Evolutionary conservation across 768 basidiomycete genomes (phyloP), one percentile per base, ranked within the genome.

Genomic region (Amanita thiersii): DNA sequence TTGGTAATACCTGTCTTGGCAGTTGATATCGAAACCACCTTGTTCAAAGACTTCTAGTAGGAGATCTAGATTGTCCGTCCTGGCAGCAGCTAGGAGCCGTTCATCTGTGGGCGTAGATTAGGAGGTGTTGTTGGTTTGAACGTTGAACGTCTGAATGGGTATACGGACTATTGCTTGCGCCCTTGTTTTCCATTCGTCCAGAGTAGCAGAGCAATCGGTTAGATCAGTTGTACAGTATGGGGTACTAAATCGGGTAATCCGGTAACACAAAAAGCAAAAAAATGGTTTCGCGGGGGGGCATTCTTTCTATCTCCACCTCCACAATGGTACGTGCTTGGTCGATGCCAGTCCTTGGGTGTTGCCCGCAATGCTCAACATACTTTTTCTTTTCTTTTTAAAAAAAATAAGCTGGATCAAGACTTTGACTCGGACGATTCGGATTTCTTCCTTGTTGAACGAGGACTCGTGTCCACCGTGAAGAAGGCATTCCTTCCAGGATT

Each of bases 1-100:
- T n/a, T n/a, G n/a, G n/a, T n/a, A n/a, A 49, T 53, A 86, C 86
- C 85, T 84, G 54, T 90, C 87, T 51, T 69, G 66, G 51, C 66
- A 78, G 59, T 92, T 92, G 47, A 90, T 80, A 55, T 89, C 74
- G 49, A 77, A 81, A 2, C 52, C 50, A 4, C 65, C 75, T 26
- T 75, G 53, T 14, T 72, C 65, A 43, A 88, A 73, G 10, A 84
- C 63, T 37, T 79, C 75, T 1, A 72, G 51, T 17, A 89, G 54
- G 47, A 83, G 56, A 3, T 83, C 85, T 49, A 79, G 76, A 58
- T 85, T 77, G 62, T 90, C 87, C 12, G 58, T 50, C 52, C 84
- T 75, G 21, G 85, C 87, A 7, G 85, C 86, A 20, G 75, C 75
- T 21, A 89, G 62, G 26, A 90, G 65, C 40, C 75, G 68, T 60